Conservation (phyloP, 2,329 filamentous ascomycete genomes). For the Colletotrichum brevisporum region DNA sequence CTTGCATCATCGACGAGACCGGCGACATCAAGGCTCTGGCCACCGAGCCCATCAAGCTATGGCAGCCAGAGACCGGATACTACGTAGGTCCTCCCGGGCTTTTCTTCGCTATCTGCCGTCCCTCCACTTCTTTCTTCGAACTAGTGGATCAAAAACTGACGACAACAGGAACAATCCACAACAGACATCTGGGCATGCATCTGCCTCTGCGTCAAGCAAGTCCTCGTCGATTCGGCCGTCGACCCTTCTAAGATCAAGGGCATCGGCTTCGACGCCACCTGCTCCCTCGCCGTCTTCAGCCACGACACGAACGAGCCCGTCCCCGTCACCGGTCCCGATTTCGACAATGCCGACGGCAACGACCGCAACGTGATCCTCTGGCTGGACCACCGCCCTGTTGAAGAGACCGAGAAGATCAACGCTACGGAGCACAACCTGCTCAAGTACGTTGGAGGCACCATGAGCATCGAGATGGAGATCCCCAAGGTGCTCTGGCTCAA, state of each 20-base stretch:
- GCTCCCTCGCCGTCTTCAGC: slow-evolving; percentile 92
- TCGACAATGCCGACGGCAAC: slow-evolving; percentile 79
- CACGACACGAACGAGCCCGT: slow-evolving; percentile 92
- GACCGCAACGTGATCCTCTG: slow-evolving; percentile 97
- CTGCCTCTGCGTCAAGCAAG: slow-evolving; percentile 87
- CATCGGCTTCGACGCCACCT: slow-evolving; percentile 98
- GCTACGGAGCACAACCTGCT: slow-evolving; percentile 91
- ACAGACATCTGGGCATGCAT: slow-evolving; percentile 97
- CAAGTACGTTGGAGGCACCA: slow-evolving; percentile 95
- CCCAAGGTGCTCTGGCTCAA: slow-evolving; percentile 99
- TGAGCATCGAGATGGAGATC: slow-evolving; percentile 99
- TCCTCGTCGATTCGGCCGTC: slow-evolving; percentile 85
- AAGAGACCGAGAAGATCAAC: slow-evolving; percentile 95
- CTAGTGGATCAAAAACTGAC: slow-evolving; percentile 5
- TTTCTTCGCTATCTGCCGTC: background rate
- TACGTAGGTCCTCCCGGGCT: slow-evolving; percentile 70
- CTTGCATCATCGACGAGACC: slow-evolving; percentile 92
- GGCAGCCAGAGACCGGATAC: slow-evolving; percentile 82
- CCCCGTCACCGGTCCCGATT: slow-evolving; percentile 89
- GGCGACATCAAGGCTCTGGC: slow-evolving; percentile 88
- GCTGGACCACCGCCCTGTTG: slow-evolving; percentile 94
- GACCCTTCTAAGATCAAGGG: slow-evolving; percentile 83
- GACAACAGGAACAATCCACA: slow-evolving; percentile 89
- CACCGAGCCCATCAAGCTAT: slow-evolving; percentile 82
- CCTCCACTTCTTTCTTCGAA: too few relatives aligned